Percentiles rank a stretch among this genome's conserved stretches.
Conservation (phyloP, 306 rosid species). For the Mucuna pruriens region DNA sequence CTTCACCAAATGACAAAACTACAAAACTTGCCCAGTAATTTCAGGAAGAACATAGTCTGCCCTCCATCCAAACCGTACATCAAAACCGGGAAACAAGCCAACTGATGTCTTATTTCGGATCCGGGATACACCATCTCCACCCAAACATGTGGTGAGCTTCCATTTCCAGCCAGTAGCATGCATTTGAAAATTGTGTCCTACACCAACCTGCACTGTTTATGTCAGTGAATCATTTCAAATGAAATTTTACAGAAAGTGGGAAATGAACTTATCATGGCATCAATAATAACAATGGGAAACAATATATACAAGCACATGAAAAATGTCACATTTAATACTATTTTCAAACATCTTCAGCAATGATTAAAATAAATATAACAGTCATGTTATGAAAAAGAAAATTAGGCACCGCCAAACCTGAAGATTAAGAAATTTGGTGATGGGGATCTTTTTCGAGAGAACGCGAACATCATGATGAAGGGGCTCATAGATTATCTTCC, state of each 20-base stretch:
- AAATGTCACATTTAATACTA: conserved; percentile 1
- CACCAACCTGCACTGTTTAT: conserved; percentile 70
- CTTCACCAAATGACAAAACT: conserved; percentile 14
- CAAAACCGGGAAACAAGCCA: conserved; percentile 81
- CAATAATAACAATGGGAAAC: neutral
- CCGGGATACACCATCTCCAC: conserved; percentile 92
- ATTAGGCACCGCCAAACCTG: conserved; percentile 59
- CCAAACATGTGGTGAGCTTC: conserved; percentile 94
- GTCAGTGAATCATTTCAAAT: conserved; percentile 27
- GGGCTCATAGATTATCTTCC: conserved; percentile 90
- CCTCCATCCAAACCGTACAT: conserved; percentile 94
- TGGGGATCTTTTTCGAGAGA: conserved; percentile 88
- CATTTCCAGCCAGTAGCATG: conserved; percentile 96
- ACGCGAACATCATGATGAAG: conserved; percentile 71
- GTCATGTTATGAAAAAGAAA: conserved; percentile 13
- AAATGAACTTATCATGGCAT: conserved; percentile 29
- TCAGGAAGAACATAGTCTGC: conserved; percentile 95
- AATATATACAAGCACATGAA: neutral
- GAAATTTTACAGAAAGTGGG: conserved; percentile 28
- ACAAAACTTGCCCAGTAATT: conserved; percentile 75
- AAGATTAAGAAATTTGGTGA: conserved; percentile 82
- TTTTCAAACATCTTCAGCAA: conserved; percentile 1
- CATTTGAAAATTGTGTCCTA: conserved; percentile 85
- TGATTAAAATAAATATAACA: conserved; percentile 10
- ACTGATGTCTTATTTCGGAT: conserved; percentile 79